Base-by-base conservation (phyloP, 805 yeast species). In the Candida tammaniensis region DNA sequence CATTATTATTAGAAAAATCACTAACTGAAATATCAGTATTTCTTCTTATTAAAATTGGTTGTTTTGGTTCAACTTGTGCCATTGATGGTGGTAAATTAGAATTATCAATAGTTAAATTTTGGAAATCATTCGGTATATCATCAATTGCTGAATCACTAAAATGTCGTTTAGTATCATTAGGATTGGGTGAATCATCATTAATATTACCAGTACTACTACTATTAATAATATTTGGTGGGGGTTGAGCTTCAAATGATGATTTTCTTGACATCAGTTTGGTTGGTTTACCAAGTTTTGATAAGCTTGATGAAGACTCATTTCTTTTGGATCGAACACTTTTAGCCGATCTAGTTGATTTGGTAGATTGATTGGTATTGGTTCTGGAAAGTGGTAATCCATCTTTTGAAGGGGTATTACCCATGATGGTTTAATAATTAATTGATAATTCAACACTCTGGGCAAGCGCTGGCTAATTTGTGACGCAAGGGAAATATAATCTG, bases 51-150 rank as follows among this genome's bases (percentile, higher is more conserved):
- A 84, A 67, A 39, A 84, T 84, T 2, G 93, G 89, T 35, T 79
- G 78, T 48, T 77, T 82, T 13, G 93, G 91, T 46, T 74, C 83
- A 39, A 78, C 64, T 43, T 76, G 79, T 22, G 74, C 64, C 88
- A 83, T 80, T 24, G 85, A 77, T 12, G 83, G 78, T 12, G 87
- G 86, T 36, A 80, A 59, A 37, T 61, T 65, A 9, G 27, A 30
- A 23, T 35, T 35, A 25, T 35, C 36, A 17, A 32, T 21, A 12
- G n/a, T 24, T 23, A 43, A 24, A 18, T 38, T 34, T 8, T 31
- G 28, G 18, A 43, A 40, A 14, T 31, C 32, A 7, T 19, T 35
- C 44, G 50, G 54, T 37, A 45, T 40, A 12, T 33, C 35, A 13
- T 27, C 44, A 18, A 24, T 18, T 7, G 15, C 11, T 10, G 16